Percentiles rank a stretch among this genome's conserved stretches.
Conservation (phyloP, 1,284 basidiomycete genomes). For the Xerocomus amazonicus region DNA sequence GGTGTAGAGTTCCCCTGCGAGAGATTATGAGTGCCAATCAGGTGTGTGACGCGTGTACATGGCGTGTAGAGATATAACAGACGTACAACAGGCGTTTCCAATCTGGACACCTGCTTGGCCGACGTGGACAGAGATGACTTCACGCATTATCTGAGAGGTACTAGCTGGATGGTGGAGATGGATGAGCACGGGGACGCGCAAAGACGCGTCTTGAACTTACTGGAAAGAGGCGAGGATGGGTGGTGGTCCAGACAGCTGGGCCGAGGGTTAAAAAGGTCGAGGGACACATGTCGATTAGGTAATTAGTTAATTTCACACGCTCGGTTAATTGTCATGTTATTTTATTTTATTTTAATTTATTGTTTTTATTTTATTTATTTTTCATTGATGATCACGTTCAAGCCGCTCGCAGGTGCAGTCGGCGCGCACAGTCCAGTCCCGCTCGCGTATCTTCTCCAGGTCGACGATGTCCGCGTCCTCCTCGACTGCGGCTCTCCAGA, state of each 20-base stretch:
- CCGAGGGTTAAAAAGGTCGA: constrained; percentile 36
- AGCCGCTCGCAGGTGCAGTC: constrained; percentile 83
- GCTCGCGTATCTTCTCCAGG: constrained; percentile 83
- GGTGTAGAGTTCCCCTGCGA: constrained; percentile 93
- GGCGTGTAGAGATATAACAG: constrained; percentile 7
- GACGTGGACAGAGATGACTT: constrained; percentile 94
- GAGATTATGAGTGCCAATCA: constrained; percentile 21
- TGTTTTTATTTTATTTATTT: constrained; percentile 1
- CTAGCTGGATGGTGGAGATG: constrained; percentile 6
- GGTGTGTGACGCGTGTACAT: constrained; percentile 14
- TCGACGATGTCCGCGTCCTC: constrained; percentile 92
- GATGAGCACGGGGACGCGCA: constrained; percentile 20
- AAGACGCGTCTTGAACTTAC: constrained; percentile 31
- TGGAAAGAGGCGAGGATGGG: constrained; percentile 30
- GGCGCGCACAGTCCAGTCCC: constrained; percentile 63
- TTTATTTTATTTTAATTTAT: neutral
- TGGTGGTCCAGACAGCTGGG: constrained; percentile 33
- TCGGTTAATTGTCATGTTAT: constrained; percentile 13
- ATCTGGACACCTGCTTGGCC: constrained; percentile 97
- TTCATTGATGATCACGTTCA: constrained; percentile 85
- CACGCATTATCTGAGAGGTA: constrained; percentile 57
- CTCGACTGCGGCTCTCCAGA: constrained; percentile 93
- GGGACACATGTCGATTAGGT: constrained; percentile 36
- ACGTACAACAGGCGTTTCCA: constrained; percentile 92
- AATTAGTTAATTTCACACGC: constrained; percentile 33